Conservation (phyloP, 2,329 filamentous ascomycete species). For the Reticulascus tulasneorum region DNA sequence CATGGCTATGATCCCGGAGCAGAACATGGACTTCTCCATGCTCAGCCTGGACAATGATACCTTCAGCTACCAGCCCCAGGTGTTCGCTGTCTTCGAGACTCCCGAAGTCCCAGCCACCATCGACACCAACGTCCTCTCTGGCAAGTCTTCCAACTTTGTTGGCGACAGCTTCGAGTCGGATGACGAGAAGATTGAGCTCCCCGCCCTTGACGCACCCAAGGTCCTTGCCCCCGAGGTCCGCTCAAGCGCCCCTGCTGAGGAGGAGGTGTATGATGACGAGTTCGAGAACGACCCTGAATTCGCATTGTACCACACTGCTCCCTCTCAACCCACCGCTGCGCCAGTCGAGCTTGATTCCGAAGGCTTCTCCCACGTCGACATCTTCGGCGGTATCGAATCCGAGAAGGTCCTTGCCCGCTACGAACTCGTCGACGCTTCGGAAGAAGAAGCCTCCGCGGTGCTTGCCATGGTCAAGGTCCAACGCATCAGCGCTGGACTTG, state of each 20-base stretch:
- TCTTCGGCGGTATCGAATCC: constrained; percentile 52
- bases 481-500: constrained; percentile 39
- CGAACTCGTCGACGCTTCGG: constrained; percentile 58
- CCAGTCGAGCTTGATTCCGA: constrained; percentile 39
- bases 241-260: constrained; percentile 17
- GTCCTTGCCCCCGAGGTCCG: constrained; percentile 23
- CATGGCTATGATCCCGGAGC: constrained; percentile 81
- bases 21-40: constrained; percentile 69
- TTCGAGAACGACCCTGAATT: constrained; percentile 62
- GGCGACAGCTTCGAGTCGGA: constrained; percentile 39
- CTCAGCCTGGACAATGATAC: constrained; percentile 54
- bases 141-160: constrained; percentile 60
- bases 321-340: constrained; percentile 20
- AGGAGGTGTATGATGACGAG: constrained; percentile 42
- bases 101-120: constrained; percentile 61
- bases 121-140: constrained; percentile 60
- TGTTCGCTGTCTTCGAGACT: constrained; percentile 70
- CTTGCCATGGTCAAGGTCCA: constrained; percentile 47
- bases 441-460: constrained; percentile 41
- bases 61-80: constrained; percentile 63
- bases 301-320: constrained; percentile 52
- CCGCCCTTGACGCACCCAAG: constrained; percentile 46
- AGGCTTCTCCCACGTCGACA: constrained; percentile 31
- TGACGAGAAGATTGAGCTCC: constrained; percentile 54
- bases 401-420: constrained; percentile 63